These are phyloP conservation scores for Amaranthus tricolor DNA, from an alignment of 179 eudicot genomes.

Conservation along the genomic window DNA sequence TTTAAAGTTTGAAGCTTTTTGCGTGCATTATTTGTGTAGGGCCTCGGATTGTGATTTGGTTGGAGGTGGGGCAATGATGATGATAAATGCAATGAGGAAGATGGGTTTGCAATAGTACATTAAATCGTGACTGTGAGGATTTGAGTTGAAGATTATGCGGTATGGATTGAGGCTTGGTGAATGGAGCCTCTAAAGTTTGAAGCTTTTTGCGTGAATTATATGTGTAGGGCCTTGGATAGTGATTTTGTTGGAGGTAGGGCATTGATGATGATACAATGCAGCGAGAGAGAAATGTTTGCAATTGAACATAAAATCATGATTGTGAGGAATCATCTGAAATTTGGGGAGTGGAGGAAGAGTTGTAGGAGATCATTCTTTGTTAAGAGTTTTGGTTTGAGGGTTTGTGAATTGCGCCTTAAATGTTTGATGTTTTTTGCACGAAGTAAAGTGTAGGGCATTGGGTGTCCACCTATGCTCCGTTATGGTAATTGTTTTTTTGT, in stretches of 20 bases:
- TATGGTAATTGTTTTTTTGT: neutral
- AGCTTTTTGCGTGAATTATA: no score
- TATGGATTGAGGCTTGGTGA: no score
- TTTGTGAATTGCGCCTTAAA: neutral
- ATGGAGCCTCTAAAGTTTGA: no score
- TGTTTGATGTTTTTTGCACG: neutral
- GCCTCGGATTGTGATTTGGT: neutral
- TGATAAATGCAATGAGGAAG: no score
- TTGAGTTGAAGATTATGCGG: neutral
- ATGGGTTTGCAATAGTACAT: no score
- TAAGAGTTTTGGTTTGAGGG: neutral
- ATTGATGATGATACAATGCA: constrained; percentile 5
- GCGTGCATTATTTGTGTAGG: neutral
- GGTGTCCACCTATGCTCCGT: no score
- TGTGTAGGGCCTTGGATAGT: no score
- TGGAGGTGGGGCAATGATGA: no score
- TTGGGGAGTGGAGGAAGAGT: neutral
- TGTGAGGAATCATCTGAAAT: neutral
- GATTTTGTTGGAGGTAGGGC: neutral
- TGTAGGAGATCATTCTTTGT: neutral
- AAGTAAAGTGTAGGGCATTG: neutral
- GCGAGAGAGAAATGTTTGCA: neutral
- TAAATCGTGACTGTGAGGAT: no score
- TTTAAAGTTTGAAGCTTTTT: neutral
- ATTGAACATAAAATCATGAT: neutral